Evolutionary conservation across 2,329 filamentous ascomycete genomes (phyloP).

Genomic region (Pseudogymnoascus sp.): DNA sequence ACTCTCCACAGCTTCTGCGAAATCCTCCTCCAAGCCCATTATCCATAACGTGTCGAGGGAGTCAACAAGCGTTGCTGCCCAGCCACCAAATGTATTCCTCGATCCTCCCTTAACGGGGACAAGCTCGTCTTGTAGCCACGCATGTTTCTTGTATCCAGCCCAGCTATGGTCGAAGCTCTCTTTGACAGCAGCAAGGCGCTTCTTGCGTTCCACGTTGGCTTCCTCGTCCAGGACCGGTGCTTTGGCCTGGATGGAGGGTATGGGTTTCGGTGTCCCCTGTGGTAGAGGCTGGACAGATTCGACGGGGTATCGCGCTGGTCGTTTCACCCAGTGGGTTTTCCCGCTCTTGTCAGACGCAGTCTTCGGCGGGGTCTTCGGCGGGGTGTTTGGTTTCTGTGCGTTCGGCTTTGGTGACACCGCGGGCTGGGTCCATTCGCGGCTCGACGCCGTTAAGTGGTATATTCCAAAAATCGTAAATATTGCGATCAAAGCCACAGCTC

Average conservation of each 20-base stretch:
- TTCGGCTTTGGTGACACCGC: background rate
- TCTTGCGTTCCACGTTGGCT: slow-evolving; percentile 54
- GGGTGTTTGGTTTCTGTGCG: background rate
- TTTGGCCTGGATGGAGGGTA: slow-evolving; percentile 71
- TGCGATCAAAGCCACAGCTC: background rate
- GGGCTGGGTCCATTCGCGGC: background rate
- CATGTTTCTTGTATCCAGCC: slow-evolving; percentile 70
- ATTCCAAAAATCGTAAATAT: background rate
- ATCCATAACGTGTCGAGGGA: slow-evolving; percentile 80
- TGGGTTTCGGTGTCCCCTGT: slow-evolving; percentile 57
- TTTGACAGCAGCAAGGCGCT: slow-evolving; percentile 61
- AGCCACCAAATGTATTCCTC: slow-evolving; percentile 81
- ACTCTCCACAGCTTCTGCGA: slow-evolving; percentile 66
- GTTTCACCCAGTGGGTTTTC: slow-evolving; percentile 64
- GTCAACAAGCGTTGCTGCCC: slow-evolving; percentile 84
- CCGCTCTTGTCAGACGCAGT: slow-evolving; percentile 15
- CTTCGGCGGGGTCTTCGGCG: slow-evolving; percentile 13
- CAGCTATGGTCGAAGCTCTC: slow-evolving; percentile 71
- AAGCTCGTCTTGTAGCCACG: slow-evolving; percentile 84
- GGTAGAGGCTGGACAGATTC: slow-evolving; percentile 73
- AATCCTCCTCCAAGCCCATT: slow-evolving; percentile 71
- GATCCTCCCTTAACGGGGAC: slow-evolving; percentile 60
- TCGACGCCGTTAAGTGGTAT: background rate
- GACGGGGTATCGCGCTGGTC: slow-evolving; percentile 71
- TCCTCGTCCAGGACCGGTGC: slow-evolving; percentile 59